Base-by-base conservation (phyloP, 2,329 filamentous ascomycete genomes). In the Blastomyces emzantsi region DNA sequence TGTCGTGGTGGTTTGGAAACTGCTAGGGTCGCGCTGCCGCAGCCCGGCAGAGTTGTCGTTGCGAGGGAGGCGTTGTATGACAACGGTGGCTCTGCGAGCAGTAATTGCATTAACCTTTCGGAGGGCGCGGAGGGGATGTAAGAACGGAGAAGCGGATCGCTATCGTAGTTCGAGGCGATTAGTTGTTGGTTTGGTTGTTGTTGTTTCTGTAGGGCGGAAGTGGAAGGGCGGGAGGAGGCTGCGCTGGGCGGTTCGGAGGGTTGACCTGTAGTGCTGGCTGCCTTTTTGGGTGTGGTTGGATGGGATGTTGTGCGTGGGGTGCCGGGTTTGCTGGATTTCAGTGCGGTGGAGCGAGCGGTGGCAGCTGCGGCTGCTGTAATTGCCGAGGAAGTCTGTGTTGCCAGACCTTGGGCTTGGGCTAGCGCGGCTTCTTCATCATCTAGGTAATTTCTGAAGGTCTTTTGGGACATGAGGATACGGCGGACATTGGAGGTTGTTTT, bases 391-490 rank as follows among this genome's bases (percentile, higher is more conserved):
- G 36, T 30, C 22, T 47, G 22, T 52, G 59, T 19, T 49, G 51
- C n/a, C 9, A 8, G 15, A 63, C 63, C 17, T 57, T 28, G 67
- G 64, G 1, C 66, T 64, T 73, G 68, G 19, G 73, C 70, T 11
- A 76, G 69, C 0, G 75, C 73, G 4, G 79, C 79, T 67, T 81
- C 79, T 69, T 81, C 79, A 64, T 81, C 79, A 60, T 80, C 80
- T n/a, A 81, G 73, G 66, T 81, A 78, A 64, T 81, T 81, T 56
- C 76, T 74, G 67, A 81, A 81, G 0, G 78, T 80, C 69, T 81
- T 80, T 64, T 80, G 79, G 25, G 79, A 80, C 62, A 75, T 75
- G 9, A 81, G 70, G 54, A 81, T 80, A 45, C 79, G 74, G 49
- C 78, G 74, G 33, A 80, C 78, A 66, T 80, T 80, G 7, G 75